Evolutionary conservation across 305 asterid species (phyloP).

Genomic region (Fraxinus sp.): DNA sequence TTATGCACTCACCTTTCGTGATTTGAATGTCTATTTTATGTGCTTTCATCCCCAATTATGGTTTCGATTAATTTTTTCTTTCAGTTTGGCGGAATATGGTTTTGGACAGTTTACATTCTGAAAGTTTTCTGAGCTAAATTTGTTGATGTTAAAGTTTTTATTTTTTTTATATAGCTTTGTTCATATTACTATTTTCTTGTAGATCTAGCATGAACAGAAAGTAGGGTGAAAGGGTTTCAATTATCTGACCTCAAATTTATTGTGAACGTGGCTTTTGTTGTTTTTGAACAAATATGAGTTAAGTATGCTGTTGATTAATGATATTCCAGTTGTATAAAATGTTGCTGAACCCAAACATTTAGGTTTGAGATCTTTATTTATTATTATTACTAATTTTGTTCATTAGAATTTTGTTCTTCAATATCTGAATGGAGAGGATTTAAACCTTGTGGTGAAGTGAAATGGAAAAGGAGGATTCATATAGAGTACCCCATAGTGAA

Average conservation of each 20-base stretch:
- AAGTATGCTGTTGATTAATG: neutral
- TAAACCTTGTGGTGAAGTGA: neutral
- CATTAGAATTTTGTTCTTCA: neutral
- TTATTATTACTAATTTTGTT: neutral
- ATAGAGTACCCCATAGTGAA: neutral
- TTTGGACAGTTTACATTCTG: neutral
- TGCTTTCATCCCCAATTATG: neutral
- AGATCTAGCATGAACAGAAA: neutral
- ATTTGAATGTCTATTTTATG: neutral
- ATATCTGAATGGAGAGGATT: neutral
- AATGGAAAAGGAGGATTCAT: neutral
- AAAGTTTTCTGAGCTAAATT: neutral
- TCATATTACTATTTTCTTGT: neutral
- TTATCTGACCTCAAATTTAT: neutral
- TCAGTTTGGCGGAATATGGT: neutral
- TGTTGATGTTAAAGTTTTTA: neutral
- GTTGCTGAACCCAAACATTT: neutral
- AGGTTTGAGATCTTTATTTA: neutral
- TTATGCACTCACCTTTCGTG: neutral
- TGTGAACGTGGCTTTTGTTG: neutral
- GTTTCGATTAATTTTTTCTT: neutral
- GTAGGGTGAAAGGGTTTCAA: neutral
- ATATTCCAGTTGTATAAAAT: neutral
- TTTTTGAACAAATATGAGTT: neutral
- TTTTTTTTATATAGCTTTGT: neutral